Evolutionary conservation across 108 stramenopile species (phyloP), one percentile per base, ranked within the genome.

Genomic region (Skeletonema potamos): DNA sequence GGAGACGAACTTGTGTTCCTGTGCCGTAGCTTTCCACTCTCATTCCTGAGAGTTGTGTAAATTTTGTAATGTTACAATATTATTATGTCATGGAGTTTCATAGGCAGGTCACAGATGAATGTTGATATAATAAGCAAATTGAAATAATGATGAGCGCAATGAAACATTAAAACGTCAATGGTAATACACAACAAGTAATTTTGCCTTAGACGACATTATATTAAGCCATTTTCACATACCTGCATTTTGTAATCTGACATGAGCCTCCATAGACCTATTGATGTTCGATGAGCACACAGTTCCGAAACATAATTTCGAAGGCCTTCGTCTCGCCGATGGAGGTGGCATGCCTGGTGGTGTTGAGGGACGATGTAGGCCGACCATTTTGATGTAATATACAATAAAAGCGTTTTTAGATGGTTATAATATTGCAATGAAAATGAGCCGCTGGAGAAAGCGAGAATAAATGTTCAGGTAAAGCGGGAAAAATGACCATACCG

Each of bases 191-290:
- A n/a, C n/a, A n/a, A n/a, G n/a, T n/a, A n/a, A n/a, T n/a, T n/a
- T n/a, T n/a, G n/a, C n/a, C n/a, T n/a, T n/a, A n/a, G n/a, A n/a
- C n/a, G n/a, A n/a, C n/a, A n/a, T n/a, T n/a, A n/a, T n/a, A n/a
- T n/a, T n/a, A n/a, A n/a, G n/a, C n/a, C n/a, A 37, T 34, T 2
- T 13, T 2, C 24, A 28, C 86, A 56, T 69, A 89, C 92, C 91
- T 48, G 92, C 92, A 78, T 96, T 93, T 17, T 87, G 85, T 37
- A 96, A 66, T 32, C 92, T 87, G 34, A 93, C 79, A 73, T 96
- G 95, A 8, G 95, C 92, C 65, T 96, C 95, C 95, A 96, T 96
- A 36, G 92, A 93, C 76, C 95, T 89, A 74, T 96, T 96, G 80
- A 96, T 96, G 72, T 96, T 96, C 32, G 86, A 88, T 15, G 92